Conservation (phyloP, 2,329 filamentous ascomycete genomes). For the Magnaporthiopsis poae region DNA sequence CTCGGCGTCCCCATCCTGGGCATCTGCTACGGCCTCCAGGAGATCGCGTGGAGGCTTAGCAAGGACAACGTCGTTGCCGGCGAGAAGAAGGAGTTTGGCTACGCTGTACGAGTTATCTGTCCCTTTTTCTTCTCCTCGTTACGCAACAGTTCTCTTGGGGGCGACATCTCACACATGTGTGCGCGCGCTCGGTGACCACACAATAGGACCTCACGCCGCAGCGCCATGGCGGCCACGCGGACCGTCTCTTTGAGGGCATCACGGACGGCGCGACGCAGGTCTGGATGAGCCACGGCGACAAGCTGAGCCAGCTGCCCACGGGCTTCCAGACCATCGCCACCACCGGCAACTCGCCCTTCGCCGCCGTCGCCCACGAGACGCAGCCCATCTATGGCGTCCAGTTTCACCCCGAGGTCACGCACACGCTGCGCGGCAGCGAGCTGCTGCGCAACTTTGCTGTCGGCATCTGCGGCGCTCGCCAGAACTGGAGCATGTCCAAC, state of each 20-base stretch:
- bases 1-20: constrained; percentile 25
- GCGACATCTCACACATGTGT: neutral
- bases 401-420: constrained; percentile 28
- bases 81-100: constrained; percentile 17
- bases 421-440: constrained; percentile 59
- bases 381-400: constrained; percentile 57
- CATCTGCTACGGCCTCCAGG: constrained; percentile 44
- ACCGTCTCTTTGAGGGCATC: constrained; percentile 69
- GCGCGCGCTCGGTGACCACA: neutral
- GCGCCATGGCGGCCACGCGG: constrained; percentile 45
- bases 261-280: constrained; percentile 55
- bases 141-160: neutral
- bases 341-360: constrained; percentile 65
- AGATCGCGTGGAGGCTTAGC: constrained; percentile 62
- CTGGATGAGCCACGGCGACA: constrained; percentile 70
- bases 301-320: constrained; percentile 45
- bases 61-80: constrained; percentile 26
- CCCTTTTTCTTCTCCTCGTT: too few relatives aligned
- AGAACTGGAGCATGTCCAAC: constrained; percentile 76
- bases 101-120: constrained; percentile 2
- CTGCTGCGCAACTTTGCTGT: constrained; percentile 76
- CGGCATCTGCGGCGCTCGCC: constrained; percentile 65
- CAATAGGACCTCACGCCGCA: constrained; percentile 2
- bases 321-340: constrained; percentile 63
- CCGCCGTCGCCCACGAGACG: constrained; percentile 61